These are phyloP conservation scores for Athelia sp. DNA, from an alignment of 1,284 basidiomycete species.

Conservation along the genomic window DNA sequence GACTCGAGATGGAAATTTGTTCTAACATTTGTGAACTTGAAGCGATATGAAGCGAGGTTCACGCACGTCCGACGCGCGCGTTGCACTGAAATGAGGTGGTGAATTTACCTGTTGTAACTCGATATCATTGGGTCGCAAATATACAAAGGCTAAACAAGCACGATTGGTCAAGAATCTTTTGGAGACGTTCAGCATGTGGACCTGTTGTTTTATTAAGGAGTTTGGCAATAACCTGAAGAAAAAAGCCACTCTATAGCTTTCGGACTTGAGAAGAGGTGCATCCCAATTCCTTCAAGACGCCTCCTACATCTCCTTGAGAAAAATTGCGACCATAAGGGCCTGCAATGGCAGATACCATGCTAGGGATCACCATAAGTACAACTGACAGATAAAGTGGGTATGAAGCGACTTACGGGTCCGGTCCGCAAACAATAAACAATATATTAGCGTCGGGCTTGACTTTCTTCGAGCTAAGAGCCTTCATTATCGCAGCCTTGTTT, in stretches of 20 bases:
- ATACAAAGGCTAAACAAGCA: no score
- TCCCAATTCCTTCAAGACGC: conserved; percentile 63
- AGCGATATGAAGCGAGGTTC: no score
- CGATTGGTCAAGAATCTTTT: background rate
- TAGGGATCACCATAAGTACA: conserved; percentile 20
- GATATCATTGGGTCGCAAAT: no score
- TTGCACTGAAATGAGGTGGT: no score
- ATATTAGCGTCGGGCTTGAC: conserved; percentile 31
- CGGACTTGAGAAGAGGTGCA: conserved; percentile 58
- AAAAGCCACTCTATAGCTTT: conserved; percentile 47
- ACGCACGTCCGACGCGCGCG: no score
- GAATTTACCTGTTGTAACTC: no score
- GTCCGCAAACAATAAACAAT: conserved; percentile 73
- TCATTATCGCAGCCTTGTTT: conserved; percentile 39
- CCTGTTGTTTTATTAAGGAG: no score
- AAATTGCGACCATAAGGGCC: conserved; percentile 73
- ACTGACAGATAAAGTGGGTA: background rate
- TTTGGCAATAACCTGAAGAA: no score
- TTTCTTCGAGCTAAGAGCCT: conserved; percentile 16
- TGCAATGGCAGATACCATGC: conserved; percentile 71
- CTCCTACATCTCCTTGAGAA: conserved; percentile 68
- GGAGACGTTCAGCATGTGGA: background rate
- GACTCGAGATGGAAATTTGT: no score
- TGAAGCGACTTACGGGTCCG: conserved; percentile 58
- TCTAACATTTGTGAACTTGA: no score